These are phyloP conservation scores for Microcyclosporella mali DNA, from an alignment of 2,329 filamentous ascomycete species.

Conservation along the genomic window DNA sequence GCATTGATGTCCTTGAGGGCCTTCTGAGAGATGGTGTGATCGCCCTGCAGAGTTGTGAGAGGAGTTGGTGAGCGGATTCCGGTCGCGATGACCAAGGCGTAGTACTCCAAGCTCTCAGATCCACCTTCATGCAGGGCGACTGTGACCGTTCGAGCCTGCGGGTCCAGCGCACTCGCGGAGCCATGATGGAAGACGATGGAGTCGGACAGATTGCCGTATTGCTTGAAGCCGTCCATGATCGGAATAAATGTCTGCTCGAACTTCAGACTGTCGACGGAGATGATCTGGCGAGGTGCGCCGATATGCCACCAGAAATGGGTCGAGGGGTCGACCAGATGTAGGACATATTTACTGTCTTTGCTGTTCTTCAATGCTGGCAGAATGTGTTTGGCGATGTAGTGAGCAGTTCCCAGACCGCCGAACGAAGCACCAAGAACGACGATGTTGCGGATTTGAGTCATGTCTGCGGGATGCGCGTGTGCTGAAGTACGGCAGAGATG, in stretches of 20 bases:
- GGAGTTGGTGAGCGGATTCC: conserved; percentile 33
- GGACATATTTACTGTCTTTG: conserved; percentile 39
- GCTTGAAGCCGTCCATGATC: conserved; percentile 31
- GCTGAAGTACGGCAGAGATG: too few relatives aligned
- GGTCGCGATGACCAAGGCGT: conserved; percentile 35
- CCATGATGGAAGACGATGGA: conserved; percentile 31
- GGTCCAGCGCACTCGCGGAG: conserved; percentile 27
- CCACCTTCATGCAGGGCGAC: conserved; percentile 20
- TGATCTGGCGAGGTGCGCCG: conserved; percentile 49
- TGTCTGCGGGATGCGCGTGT: conserved; percentile 11
- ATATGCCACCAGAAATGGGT: conserved; percentile 48
- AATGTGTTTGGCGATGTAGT: conserved; percentile 50
- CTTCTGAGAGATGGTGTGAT: conserved; percentile 31
- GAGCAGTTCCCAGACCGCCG: conserved; percentile 46
- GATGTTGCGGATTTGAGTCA: conserved; percentile 38
- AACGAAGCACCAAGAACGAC: conserved; percentile 51
- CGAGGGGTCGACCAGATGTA: conserved; percentile 51
- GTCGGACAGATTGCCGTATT: conserved; percentile 28
- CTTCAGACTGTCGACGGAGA: conserved; percentile 31
- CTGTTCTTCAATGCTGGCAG: conserved; percentile 36
- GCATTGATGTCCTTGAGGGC: conserved; percentile 29
- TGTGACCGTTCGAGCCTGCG: conserved; percentile 22
- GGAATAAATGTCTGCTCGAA: conserved; percentile 32
- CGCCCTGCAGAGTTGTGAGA: conserved; percentile 31
- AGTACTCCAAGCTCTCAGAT: conserved; percentile 19